phyloP scores from a whole-genome alignment of 225 moss, liverwort and hornwort species.

The Sphagnum contortum region DNA sequence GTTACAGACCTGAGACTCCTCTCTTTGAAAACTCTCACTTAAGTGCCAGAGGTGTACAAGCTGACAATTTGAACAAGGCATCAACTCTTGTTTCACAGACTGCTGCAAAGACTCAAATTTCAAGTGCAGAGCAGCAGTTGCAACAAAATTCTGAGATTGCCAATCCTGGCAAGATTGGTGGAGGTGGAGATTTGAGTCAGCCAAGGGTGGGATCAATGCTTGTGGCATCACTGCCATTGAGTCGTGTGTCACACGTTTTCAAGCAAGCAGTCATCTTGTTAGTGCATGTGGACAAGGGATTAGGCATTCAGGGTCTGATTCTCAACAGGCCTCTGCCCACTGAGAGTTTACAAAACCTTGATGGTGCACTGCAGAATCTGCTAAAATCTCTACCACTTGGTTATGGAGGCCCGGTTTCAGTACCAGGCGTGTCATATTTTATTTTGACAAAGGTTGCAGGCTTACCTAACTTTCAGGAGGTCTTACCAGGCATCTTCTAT shows the following conservation, averaged over 20 bases:
- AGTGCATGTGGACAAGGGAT: slow-evolving; percentile 1
- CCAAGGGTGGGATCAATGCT: slow-evolving; percentile 1
- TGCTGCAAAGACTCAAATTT: too few relatives aligned
- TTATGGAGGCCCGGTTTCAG: slow-evolving; percentile 27
- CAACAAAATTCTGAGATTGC: too few relatives aligned
- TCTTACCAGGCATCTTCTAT: slow-evolving; percentile 16
- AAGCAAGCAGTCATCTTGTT: slow-evolving; percentile 11
- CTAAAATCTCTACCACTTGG: slow-evolving; percentile 13
- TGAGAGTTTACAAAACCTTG: slow-evolving; percentile 6
- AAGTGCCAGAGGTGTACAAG: too few relatives aligned
- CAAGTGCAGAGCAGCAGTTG: too few relatives aligned
- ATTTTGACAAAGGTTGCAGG: slow-evolving; percentile 9
- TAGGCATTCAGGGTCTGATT: slow-evolving; percentile 19
- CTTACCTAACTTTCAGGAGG: slow-evolving; percentile 13
- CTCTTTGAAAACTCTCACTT: too few relatives aligned
- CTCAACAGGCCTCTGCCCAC: slow-evolving; percentile 18
- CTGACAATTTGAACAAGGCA: too few relatives aligned
- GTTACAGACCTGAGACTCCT: too few relatives aligned
- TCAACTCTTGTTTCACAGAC: too few relatives aligned
- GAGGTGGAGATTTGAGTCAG: neutral
- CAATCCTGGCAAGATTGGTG: neutral
- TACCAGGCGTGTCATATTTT: slow-evolving; percentile 12
- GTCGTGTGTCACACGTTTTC: slow-evolving; percentile 2
- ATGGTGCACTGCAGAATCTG: slow-evolving; percentile 1
- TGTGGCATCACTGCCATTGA: slow-evolving; percentile 8